phyloP scores from a whole-genome alignment of 176 grass and related monocot species.

The Oropetium thomaeum region DNA sequence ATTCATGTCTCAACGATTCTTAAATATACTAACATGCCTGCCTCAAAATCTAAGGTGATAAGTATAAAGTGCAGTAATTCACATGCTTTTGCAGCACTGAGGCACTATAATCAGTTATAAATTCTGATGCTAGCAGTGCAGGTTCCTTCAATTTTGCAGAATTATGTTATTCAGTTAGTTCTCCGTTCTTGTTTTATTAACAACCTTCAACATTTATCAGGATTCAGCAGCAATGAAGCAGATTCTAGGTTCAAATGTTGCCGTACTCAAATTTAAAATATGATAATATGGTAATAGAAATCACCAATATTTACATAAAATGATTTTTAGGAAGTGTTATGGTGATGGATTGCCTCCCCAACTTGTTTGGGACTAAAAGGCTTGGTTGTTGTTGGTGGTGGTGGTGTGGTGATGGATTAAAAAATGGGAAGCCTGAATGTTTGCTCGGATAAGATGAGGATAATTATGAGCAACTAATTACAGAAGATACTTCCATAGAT shows the following conservation, averaged over 20 bases:
- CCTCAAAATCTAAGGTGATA: conserved; percentile 2
- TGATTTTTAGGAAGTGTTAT: too few species aligned
- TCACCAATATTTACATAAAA: background rate
- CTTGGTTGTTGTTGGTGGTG: too few species aligned
- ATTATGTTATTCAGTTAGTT: background rate
- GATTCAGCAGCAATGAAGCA: background rate
- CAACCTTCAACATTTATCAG: background rate
- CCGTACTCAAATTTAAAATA: background rate
- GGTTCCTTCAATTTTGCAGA: background rate
- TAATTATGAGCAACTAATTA: background rate
- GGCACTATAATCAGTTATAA: background rate
- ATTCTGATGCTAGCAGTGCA: background rate
- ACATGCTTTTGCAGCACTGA: background rate
- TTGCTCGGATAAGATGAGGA: background rate
- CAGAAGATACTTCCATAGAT: background rate
- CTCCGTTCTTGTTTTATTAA: background rate
- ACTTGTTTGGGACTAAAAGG: too few species aligned
- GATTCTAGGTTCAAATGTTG: conserved; percentile 4
- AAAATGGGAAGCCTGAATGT: background rate
- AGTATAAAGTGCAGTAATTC: conserved; percentile 2
- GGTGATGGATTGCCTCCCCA: too few species aligned
- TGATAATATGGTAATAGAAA: background rate
- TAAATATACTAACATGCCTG: background rate
- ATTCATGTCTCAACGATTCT: background rate
- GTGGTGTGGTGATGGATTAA: background rate